Percentiles rank a stretch among this genome's conserved stretches.
Evolutionary conservation across 176 grass and related monocot genomes (phyloP).

Genomic region (Oropetium thomaeum): DNA sequence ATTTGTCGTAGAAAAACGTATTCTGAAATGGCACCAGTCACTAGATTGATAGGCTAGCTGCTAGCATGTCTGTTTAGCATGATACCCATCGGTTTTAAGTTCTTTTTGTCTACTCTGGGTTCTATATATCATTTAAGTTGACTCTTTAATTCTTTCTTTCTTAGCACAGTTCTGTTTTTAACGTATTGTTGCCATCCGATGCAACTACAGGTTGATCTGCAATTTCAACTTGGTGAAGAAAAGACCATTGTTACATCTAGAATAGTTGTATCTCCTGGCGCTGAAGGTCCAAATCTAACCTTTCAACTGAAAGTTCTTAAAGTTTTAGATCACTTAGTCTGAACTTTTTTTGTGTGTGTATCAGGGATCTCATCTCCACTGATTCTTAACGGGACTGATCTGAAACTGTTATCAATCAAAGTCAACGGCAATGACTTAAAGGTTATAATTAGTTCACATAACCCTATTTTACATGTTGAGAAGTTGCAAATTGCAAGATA

Average conservation of each 20-base stretch:
- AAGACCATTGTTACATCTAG: conserved; percentile 88
- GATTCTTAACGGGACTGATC: conserved; percentile 73
- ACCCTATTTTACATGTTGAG: background rate
- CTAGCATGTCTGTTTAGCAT: background rate
- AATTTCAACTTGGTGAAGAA: conserved; percentile 90
- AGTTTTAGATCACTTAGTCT: background rate
- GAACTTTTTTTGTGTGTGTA: conserved; percentile 22
- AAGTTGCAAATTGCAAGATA: background rate
- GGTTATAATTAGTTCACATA: conserved; percentile 38
- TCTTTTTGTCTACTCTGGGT: background rate
- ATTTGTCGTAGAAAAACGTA: background rate
- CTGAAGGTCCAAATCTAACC: conserved; percentile 53
- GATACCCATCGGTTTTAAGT: background rate
- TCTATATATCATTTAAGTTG: conserved; percentile 12
- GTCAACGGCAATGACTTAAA: conserved; percentile 74
- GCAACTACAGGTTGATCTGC: conserved; percentile 67
- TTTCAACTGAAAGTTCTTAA: background rate
- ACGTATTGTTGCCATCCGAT: conserved; percentile 7
- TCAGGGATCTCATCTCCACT: conserved; percentile 59
- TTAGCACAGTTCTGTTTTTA: conserved; percentile 10
- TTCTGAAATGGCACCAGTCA: background rate
- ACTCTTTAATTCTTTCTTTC: background rate
- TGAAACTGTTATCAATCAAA: conserved; percentile 95
- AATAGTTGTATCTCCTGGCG: conserved; percentile 74
- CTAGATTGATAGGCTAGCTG: conserved; percentile 5